A percentile compares a stretch with the other conserved stretches of the same genome.
Conservation (phyloP, 495 filamentous ascomycete species). For the Talaromyces liani region DNA sequence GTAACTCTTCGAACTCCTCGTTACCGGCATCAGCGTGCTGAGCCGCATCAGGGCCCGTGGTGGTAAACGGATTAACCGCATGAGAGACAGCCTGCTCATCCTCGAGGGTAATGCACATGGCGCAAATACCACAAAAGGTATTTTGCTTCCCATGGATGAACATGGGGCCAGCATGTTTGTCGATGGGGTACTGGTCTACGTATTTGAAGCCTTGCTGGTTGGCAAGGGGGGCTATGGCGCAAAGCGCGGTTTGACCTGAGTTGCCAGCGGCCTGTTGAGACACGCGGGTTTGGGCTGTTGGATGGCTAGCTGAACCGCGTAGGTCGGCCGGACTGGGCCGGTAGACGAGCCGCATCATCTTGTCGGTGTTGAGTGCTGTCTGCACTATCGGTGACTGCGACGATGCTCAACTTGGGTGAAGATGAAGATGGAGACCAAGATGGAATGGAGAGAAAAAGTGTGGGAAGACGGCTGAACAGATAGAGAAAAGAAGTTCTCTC, state of each 20-base stretch:
- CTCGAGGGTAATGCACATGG: constrained; percentile 5
- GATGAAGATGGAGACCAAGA: neutral
- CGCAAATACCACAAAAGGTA: constrained; percentile 3
- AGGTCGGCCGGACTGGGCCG: neutral
- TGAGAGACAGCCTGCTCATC: neutral
- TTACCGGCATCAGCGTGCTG: constrained; percentile 1
- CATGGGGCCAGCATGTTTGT: constrained; percentile 4
- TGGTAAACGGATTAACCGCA: neutral
- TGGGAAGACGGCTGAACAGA: too few relatives aligned
- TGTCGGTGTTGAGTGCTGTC: neutral
- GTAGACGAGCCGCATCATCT: constrained; percentile 1
- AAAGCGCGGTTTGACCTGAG: neutral
- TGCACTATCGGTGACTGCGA: neutral
- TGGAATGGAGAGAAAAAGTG: neutral
- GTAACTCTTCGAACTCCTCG: neutral
- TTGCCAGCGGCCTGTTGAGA: neutral
- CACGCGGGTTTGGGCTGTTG: neutral
- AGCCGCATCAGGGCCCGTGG: neutral
- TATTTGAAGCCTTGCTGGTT: neutral
- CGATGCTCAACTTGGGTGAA: neutral
- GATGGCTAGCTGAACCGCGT: neutral
- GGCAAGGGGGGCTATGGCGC: neutral
- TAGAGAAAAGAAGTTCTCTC: neutral
- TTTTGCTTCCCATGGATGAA: neutral
- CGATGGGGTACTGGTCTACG: neutral